A percentile compares a stretch with the other conserved stretches of the same genome.
Evolutionary conservation across 257 asterid species (phyloP).

Genomic region (Oldenlandia corymbosa): DNA sequence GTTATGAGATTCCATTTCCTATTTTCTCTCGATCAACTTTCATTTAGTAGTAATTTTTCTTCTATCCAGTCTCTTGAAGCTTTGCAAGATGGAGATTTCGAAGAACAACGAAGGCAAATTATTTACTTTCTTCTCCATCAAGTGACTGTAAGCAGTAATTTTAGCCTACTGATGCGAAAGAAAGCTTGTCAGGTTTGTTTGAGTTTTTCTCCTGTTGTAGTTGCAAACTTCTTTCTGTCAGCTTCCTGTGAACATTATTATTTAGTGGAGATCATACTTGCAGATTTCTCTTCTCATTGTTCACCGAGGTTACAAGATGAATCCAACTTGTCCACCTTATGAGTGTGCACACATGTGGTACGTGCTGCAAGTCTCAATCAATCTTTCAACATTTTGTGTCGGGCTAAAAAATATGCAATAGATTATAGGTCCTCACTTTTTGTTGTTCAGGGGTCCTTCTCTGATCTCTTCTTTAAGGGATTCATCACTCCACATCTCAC

Average conservation of each 20-base stretch:
- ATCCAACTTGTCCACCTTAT: conserved; percentile 94
- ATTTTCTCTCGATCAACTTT: conserved; percentile 9
- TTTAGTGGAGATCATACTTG: conserved; percentile 22
- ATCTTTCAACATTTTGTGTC: conserved; percentile 15
- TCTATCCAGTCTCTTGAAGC: conserved; percentile 87
- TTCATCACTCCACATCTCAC: conserved; percentile 66
- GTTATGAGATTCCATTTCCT: conserved; percentile 9
- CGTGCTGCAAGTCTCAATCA: conserved; percentile 9
- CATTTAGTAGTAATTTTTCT: background rate
- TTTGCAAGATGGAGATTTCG: conserved; percentile 97
- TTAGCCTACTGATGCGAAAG: conserved; percentile 82
- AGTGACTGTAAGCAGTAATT: conserved; percentile 90
- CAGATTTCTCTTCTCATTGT: conserved; percentile 82
- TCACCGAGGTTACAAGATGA: conserved; percentile 87
- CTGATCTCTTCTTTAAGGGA: conserved; percentile 83
- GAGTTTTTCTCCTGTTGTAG: background rate
- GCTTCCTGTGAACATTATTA: conserved; percentile 6
- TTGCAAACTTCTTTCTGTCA: background rate
- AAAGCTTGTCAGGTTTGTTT: conserved; percentile 87
- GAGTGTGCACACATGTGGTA: conserved; percentile 99
- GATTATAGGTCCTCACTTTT: background rate
- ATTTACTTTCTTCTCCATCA: conserved; percentile 93
- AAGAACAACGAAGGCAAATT: conserved; percentile 87
- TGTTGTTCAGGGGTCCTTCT: conserved; percentile 73
- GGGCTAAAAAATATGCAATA: too few relatives aligned